These are phyloP conservation scores for Eimeria praecox DNA, from an alignment of 169 alveolate genomes.

Conservation along the genomic window DNA sequence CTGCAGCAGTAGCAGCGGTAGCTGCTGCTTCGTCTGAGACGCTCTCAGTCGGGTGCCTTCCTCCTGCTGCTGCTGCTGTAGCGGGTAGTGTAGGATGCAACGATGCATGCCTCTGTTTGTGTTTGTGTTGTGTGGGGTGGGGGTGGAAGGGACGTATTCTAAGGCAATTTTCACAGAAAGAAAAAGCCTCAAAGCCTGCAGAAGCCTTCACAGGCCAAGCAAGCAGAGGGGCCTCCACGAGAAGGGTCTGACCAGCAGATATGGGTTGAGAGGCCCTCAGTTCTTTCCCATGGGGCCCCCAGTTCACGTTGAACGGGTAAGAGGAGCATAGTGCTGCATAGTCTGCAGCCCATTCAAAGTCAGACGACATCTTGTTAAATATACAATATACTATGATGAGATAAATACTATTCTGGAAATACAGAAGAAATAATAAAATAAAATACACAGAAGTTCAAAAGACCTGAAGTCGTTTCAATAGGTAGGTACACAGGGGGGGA, in stretches of 20 bases:
- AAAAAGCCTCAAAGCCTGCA: not conserved
- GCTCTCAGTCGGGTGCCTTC: not conserved
- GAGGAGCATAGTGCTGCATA: slow-evolving; percentile 35
- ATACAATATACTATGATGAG: not conserved
- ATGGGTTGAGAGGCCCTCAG: slow-evolving; percentile 1
- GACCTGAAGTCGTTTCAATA: not conserved
- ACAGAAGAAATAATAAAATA: not conserved
- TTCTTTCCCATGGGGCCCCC: slow-evolving; percentile 53
- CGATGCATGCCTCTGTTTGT: not conserved
- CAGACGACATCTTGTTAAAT: not conserved
- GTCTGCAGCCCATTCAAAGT: slow-evolving; percentile 41
- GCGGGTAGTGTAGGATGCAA: not conserved
- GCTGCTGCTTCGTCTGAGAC: not conserved
- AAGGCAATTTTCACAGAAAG: slow-evolving; percentile 21
- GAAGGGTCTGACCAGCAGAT: not conserved
- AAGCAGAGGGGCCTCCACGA: slow-evolving; percentile 13
- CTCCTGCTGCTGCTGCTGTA: not conserved
- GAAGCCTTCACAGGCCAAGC: slow-evolving; percentile 53
- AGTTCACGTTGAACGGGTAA: not conserved
- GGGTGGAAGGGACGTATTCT: slow-evolving; percentile 8
- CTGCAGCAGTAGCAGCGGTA: not conserved
- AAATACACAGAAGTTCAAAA: not conserved
- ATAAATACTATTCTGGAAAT: not conserved
- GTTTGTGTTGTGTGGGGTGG: not conserved
- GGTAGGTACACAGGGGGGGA: not conserved